Evolutionary conservation across 208 protist genomes (phyloP), one percentile per base, ranked within the genome.

Genomic region (Leptomonas seymouri): DNA sequence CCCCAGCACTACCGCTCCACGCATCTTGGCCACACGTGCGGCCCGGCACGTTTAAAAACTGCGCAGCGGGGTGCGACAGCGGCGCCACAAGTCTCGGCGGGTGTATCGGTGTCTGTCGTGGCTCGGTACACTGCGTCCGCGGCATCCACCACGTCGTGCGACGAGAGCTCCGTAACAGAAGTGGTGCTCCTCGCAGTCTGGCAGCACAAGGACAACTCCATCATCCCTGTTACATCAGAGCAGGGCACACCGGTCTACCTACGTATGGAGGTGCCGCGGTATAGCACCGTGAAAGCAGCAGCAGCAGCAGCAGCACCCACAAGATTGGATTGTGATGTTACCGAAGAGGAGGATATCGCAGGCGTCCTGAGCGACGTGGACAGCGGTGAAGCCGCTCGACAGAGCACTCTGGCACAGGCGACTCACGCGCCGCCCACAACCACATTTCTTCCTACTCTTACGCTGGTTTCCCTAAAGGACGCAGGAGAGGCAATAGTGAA

Each of bases 21-120:
- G 12, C 71, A 77, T 53, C 64, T 77, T 11, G 71, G 71, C 31
- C 57, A 71, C 64, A 48, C 59, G 14, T 30, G 54, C 28, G 34
- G 59, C 39, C 63, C 63, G 20, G 15, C 15, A 7, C 39, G 6
- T 16, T 8, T 5, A 27, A 20, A 20, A 28, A 12, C 51, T 7
- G 27, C 21, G 51, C 1, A 34, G 28, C 11, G 7, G 20, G 44
- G 16, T 5, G 20, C 12, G 18, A 31, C 34, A 4, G 42, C 20
- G 27, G 36, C 36, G n/a, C 8, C 30, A 14, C 23, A 8, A 34
- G 54, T 55, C 56, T 71, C 71, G 0, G 63, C 64, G 23, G 71
- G 71, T 23, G 71, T 77, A 2, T 77, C 71, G 1, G 64, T 77
- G 34, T 60, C 71, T 0, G 71, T 77, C 23, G 44, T 77, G 21